Conservation (phyloP, 2,329 filamentous ascomycete genomes). For the Fusarium sp. region DNA sequence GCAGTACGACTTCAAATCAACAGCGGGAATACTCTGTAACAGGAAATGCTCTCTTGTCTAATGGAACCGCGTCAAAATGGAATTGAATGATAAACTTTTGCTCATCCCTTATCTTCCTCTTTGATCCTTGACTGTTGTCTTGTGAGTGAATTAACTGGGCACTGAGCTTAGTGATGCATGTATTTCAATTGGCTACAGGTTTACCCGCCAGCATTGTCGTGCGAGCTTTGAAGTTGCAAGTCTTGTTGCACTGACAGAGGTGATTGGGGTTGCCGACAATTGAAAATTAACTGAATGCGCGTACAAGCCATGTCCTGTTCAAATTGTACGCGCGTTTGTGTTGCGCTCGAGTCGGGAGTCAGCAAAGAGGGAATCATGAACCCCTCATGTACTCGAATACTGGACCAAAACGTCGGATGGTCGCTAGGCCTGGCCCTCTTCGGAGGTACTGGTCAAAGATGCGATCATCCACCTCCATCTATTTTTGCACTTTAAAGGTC, state of each 20-base stretch:
- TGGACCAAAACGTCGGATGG: neutral
- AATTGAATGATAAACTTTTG: too few relatives aligned
- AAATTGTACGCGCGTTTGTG: neutral
- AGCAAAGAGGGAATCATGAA: neutral
- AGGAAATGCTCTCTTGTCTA: accelerated
- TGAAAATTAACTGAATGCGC: neutral
- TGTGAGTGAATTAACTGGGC: neutral
- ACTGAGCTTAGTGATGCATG: neutral
- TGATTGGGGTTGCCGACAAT: neutral
- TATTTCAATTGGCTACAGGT: neutral
- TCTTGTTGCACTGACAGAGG: too few relatives aligned
- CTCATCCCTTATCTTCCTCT: accelerated
- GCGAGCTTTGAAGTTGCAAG: neutral
- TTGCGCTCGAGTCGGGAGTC: neutral
- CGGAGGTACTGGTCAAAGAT: conserved; percentile 18
- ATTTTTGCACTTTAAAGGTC: neutral
- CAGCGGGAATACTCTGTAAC: accelerated
- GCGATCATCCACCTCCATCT: conserved; percentile 8
- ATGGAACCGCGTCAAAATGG: accelerated
- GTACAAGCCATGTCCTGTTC: too few relatives aligned
- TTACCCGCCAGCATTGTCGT: neutral
- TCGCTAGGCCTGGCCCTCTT: conserved; percentile 15
- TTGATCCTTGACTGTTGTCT: too few relatives aligned
- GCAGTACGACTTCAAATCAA: neutral
- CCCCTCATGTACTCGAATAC: neutral